Percentiles rank a stretch among this genome's conserved stretches.
These are phyloP conservation scores for Fusarium brachygibbosum DNA, from an alignment of 2,329 filamentous ascomycete genomes.

Conservation along the genomic window DNA sequence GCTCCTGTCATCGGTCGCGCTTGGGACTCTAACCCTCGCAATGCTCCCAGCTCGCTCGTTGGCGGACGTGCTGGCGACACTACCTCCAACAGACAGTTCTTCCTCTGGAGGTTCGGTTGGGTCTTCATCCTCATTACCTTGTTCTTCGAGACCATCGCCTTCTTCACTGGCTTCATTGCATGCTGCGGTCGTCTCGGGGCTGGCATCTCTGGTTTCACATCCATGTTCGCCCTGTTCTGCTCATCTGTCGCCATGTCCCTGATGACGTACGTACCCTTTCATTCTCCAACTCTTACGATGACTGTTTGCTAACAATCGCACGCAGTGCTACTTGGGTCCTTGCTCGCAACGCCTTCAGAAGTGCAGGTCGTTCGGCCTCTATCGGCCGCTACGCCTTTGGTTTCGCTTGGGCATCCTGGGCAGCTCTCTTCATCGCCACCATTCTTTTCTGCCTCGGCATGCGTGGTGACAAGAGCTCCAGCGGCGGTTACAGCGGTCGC, in stretches of 20 bases:
- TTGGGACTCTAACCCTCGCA: slow-evolving; percentile 64
- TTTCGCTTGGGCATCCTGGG: slow-evolving; percentile 81
- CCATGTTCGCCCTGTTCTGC: slow-evolving; percentile 75
- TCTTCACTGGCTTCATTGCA: slow-evolving; percentile 77
- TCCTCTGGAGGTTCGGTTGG: slow-evolving; percentile 92
- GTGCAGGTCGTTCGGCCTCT: slow-evolving; percentile 66
- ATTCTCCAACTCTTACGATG: neutral
- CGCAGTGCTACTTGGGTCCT: slow-evolving; percentile 72
- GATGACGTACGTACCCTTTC: slow-evolving; percentile 74
- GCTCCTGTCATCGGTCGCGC: slow-evolving; percentile 81
- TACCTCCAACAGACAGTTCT: slow-evolving; percentile 76
- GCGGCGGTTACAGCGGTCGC: slow-evolving; percentile 50
- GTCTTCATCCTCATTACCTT: slow-evolving; percentile 89
- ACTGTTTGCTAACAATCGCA: slow-evolving; percentile 19
- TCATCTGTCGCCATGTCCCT: slow-evolving; percentile 75
- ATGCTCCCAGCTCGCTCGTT: slow-evolving; percentile 61
- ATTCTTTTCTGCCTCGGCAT: slow-evolving; percentile 76
- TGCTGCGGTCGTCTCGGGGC: slow-evolving; percentile 79
- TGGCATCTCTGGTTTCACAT: slow-evolving; percentile 72
- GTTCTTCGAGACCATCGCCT: slow-evolving; percentile 78
- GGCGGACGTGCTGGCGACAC: slow-evolving; percentile 67
- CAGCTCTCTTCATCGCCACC: slow-evolving; percentile 74
- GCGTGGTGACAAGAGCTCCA: slow-evolving; percentile 60
- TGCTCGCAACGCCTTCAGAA: slow-evolving; percentile 75
- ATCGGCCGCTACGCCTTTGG: slow-evolving; percentile 79